Evolutionary conservation across 2,329 filamentous ascomycete species (phyloP).

Genomic region (Calonectria ilicicola): DNA sequence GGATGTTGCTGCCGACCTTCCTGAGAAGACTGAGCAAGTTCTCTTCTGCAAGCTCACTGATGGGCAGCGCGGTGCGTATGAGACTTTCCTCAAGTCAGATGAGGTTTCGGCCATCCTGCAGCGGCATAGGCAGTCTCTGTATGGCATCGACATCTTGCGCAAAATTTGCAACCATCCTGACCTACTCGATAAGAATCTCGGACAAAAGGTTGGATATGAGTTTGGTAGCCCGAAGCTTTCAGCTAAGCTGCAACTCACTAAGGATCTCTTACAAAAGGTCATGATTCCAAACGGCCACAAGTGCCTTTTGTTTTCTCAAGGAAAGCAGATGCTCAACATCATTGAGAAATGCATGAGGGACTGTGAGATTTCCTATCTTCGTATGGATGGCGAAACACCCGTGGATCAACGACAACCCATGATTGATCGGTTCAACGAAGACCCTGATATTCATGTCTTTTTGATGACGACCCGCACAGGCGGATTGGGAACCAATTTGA

Average conservation of each 20-base stretch:
- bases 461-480: constrained; percentile 96
- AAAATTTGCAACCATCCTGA: constrained; percentile 99
- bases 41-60: constrained; percentile 92
- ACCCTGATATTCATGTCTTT: constrained; percentile 85
- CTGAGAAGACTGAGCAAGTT: constrained; percentile 96
- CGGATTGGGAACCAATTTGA: constrained; percentile 92
- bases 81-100: constrained; percentile 82
- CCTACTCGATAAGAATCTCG: constrained; percentile 73
- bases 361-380: constrained; percentile 78
- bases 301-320: constrained; percentile 91
- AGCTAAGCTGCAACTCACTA: constrained; percentile 96
- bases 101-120: constrained; percentile 87
- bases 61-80: constrained; percentile 82
- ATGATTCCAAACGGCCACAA: constrained; percentile 95
- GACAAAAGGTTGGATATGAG: constrained; percentile 72
- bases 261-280: constrained; percentile 80
- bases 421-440: constrained; percentile 92
- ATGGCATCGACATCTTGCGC: constrained; percentile 89
- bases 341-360: constrained; percentile 84
- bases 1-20: constrained; percentile 92
- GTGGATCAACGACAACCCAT: constrained; percentile 90
- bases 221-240: constrained; percentile 86
- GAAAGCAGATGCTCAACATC: constrained; percentile 95
- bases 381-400: constrained; percentile 94
- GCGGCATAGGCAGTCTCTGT: constrained; percentile 82